These are phyloP conservation scores for Simmondsia chinensis DNA, from an alignment of 148 eudicot genomes.

Conservation along the genomic window DNA sequence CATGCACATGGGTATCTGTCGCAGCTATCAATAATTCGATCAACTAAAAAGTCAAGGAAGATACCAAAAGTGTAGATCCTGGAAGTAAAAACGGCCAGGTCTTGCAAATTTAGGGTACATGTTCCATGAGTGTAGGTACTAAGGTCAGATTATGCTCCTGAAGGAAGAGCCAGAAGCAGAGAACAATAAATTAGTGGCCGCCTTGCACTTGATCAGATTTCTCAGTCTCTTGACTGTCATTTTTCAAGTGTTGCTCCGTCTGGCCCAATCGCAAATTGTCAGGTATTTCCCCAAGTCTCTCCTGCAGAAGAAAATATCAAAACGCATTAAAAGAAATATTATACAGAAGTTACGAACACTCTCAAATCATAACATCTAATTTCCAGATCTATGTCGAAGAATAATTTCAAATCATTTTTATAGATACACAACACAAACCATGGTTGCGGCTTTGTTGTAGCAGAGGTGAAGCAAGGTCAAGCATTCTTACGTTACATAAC, in stretches of 20 bases:
- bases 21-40: too few relatives aligned
- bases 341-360: too few relatives aligned
- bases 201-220: conserved; percentile 18
- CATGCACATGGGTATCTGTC: too few relatives aligned
- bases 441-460: too few relatives aligned
- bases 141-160: conserved; percentile 30
- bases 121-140: conserved; percentile 3
- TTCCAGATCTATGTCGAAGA: too few relatives aligned
- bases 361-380: too few relatives aligned
- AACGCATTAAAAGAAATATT: too few relatives aligned
- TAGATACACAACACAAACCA: too few relatives aligned
- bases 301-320: too few relatives aligned
- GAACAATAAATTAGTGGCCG: conserved; percentile 22
- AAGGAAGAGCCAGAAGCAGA: conserved; percentile 2
- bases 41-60: neutral
- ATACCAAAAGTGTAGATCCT: neutral
- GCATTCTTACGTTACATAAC: too few relatives aligned
- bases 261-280: conserved; percentile 21
- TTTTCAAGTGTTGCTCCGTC: conserved; percentile 16
- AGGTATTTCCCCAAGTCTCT: conserved; percentile 48
- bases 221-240: conserved; percentile 16
- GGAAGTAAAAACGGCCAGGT: conserved; percentile 6
- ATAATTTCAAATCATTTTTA: too few relatives aligned
- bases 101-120: neutral
- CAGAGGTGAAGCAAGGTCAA: too few relatives aligned